These are phyloP conservation scores for Suhomyces xylopsoci DNA, from an alignment of 805 yeast genomes.

Conservation along the genomic window DNA sequence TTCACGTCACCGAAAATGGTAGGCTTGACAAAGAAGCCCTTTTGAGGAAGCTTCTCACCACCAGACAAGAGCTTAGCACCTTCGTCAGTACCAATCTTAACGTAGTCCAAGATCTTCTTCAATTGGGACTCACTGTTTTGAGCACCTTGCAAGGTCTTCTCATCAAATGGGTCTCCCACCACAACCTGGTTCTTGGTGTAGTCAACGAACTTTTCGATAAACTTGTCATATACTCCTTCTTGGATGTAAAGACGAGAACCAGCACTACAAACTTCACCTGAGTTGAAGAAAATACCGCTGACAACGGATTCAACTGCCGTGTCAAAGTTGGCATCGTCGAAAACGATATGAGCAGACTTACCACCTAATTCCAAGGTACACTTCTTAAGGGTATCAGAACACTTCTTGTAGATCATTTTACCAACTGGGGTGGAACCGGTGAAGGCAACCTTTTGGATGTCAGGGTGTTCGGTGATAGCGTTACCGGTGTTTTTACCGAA, in stretches of 20 bases:
- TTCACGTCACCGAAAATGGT: conserved; percentile 71
- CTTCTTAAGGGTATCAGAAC: conserved; percentile 62
- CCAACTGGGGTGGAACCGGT: conserved; percentile 64
- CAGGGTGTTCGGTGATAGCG: conserved; percentile 54
- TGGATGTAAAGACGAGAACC: conserved; percentile 61
- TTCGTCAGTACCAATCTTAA: conserved; percentile 42
- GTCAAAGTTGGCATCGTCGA: conserved; percentile 60
- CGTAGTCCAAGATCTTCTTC: conserved; percentile 44
- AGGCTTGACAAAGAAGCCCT: conserved; percentile 70
- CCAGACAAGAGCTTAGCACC: conserved; percentile 42
- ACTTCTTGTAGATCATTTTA: conserved; percentile 60
- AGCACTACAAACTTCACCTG: conserved; percentile 68
- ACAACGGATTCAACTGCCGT: conserved; percentile 67
- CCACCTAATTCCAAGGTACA: conserved; percentile 74
- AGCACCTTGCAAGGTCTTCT: conserved; percentile 54
- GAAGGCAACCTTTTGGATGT: conserved; percentile 49
- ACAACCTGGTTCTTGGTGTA: conserved; percentile 45
- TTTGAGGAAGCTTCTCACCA: conserved; percentile 39
- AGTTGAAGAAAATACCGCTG: conserved; percentile 58
- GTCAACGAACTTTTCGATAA: conserved; percentile 44
- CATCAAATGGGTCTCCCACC: conserved; percentile 50
- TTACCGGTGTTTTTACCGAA: conserved; percentile 68
- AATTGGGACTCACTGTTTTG: conserved; percentile 54
- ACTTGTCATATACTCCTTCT: conserved; percentile 53
- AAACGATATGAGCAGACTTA: conserved; percentile 60